Base-by-base conservation (phyloP, 176 grass and related monocot species). In the Carex kokanica region DNA sequence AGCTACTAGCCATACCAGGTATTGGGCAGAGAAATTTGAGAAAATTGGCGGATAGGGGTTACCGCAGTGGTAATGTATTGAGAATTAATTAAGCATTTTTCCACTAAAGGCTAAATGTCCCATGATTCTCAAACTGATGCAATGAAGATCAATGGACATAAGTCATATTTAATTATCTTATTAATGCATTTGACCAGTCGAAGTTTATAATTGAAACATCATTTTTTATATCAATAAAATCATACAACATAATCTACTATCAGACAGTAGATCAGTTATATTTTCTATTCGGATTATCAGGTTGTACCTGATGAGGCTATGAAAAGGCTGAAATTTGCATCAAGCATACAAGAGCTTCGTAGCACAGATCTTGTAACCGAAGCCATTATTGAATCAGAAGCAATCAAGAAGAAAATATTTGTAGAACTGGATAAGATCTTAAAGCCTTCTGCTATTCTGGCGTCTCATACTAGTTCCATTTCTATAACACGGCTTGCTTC, bases 391-490 rank as follows among this genome's bases (percentile, higher is more conserved):
- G 96, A 95, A 87, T 81, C 88, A 17, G 91, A 95, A 86, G 89
- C 85, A 21, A 61, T 90, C 81, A 98, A 98, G 89, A 98, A 91
- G 84, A 94, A 92, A 88, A 71, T 98, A 79, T 95, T 98, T 54
- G 58, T 81, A 66, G 79, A 93, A 85, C 86, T 95, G 51, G 93
- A 93, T 78, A 86, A 84, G 58, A 87, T 93, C 74, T 88, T 89
- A 4, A 98, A 95, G 83, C 53, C 84, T 84, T 98, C 95, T 32
- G 84, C 92, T 8, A 91, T 98, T 86, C 88, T 98, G 61, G 96
- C 92, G 10, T 95, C 93, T 13, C 91, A 98, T 87, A 95, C 96
- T 25, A 95, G 91, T 84, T 99, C 91, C 51, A 99, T 99, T 83
- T 99, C 96, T 1, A 85, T 95, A 88, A 95, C 91, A 43, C 85